phyloP scores from a whole-genome alignment of 2,329 filamentous ascomycete species.

The Bipolaris cookei region DNA sequence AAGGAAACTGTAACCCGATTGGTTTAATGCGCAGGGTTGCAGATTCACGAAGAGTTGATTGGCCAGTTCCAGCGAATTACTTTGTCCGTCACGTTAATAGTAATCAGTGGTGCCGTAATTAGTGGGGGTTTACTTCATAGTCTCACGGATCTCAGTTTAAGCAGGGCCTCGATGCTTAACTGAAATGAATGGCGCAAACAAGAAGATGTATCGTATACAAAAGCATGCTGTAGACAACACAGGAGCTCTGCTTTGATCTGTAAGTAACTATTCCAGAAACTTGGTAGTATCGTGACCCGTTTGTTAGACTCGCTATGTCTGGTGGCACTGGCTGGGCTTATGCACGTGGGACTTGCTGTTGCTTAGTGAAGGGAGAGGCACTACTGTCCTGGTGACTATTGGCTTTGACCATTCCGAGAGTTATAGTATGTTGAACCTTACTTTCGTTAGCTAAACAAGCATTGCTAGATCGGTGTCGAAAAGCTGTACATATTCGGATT shows the following conservation, averaged over 20 bases:
- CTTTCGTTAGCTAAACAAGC: background rate
- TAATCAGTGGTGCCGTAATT: no score
- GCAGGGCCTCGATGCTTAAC: background rate
- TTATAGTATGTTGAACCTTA: conserved; percentile 1
- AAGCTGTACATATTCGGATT: background rate
- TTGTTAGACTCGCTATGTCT: background rate
- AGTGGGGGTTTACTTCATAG: no score
- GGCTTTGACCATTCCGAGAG: conserved; percentile 1
- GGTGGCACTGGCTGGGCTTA: background rate
- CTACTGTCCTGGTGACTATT: conserved; percentile 1
- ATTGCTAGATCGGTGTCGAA: background rate
- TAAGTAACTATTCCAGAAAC: background rate
- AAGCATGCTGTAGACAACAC: background rate
- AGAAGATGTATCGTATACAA: background rate
- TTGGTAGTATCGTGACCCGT: background rate
- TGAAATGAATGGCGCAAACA: background rate
- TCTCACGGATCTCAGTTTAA: background rate
- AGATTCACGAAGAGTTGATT: no score
- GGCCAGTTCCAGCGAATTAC: no score
- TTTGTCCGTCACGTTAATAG: no score
- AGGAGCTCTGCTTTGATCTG: background rate
- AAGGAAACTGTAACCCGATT: no score
- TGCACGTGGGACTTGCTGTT: background rate
- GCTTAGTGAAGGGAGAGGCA: background rate
- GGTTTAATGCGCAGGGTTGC: no score